Conservation (phyloP, 2,329 filamentous ascomycete genomes). For the Xylariomycetidae sp. region DNA sequence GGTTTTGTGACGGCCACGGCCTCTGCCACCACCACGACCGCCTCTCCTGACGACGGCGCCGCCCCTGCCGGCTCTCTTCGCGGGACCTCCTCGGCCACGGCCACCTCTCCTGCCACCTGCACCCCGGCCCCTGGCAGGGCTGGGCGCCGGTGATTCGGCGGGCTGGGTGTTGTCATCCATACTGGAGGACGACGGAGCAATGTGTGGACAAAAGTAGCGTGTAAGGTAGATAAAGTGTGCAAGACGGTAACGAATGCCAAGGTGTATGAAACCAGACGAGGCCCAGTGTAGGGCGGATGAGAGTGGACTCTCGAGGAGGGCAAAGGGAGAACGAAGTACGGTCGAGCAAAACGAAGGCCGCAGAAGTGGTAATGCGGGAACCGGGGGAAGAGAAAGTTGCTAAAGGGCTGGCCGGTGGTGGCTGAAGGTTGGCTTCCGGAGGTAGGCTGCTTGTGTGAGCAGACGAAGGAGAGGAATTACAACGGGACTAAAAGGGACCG, state of each 20-base stretch:
- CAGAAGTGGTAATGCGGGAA: no score
- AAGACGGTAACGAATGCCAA: background rate
- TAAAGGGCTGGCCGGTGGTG: no score
- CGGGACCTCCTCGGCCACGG: slow-evolving; percentile 14
- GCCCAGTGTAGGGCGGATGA: background rate
- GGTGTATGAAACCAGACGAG: background rate
- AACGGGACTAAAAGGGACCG: no score
- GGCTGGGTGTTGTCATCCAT: slow-evolving; percentile 23
- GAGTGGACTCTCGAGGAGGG: no score
- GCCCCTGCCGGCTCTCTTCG: slow-evolving; percentile 18
- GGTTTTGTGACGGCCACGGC: slow-evolving; percentile 47
- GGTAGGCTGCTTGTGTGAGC: no score
- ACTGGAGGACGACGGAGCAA: slow-evolving; percentile 10
- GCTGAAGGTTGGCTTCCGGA: no score
- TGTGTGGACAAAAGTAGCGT: slow-evolving; percentile 3
- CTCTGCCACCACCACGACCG: slow-evolving; percentile 28
- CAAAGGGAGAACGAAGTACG: no score
- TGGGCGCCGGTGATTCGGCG: slow-evolving; percentile 24
- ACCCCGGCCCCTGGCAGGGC: slow-evolving; percentile 24
- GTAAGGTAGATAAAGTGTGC: slow-evolving; percentile 1
- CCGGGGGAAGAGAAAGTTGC: no score
- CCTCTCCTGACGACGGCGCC: slow-evolving; percentile 16
- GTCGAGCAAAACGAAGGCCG: no score
- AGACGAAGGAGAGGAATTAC: no score
- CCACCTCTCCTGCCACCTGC: slow-evolving; percentile 13